Evolutionary conservation across 2,329 filamentous ascomycete species (phyloP).

Genomic region (Fusarium miscanthi): DNA sequence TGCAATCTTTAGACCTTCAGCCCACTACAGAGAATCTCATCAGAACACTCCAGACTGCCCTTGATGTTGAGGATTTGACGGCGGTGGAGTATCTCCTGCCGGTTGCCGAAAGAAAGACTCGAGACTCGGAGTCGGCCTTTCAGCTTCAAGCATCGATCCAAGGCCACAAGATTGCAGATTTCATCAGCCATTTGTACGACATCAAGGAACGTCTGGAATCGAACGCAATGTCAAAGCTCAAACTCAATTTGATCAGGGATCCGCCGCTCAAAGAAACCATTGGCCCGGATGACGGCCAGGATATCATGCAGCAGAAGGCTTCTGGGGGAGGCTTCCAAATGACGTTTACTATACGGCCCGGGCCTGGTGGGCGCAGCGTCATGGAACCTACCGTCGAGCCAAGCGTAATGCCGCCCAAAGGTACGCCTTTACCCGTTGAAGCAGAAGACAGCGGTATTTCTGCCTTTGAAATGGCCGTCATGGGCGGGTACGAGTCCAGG

Average conservation of each 20-base stretch:
- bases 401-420: not conserved
- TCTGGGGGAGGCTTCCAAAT: not conserved
- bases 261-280: not conserved
- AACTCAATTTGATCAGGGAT: not conserved
- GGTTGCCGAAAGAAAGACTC: not conserved
- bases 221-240: not conserved
- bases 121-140: not conserved
- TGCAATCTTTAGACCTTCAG: not conserved
- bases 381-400: not conserved
- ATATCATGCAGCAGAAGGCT: not conserved
- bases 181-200: not conserved
- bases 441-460: not conserved
- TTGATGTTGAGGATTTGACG: rapidly evolving
- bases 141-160: not conserved
- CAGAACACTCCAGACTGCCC: not conserved
- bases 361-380: not conserved
- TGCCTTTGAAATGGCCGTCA: not conserved
- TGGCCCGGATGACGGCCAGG: not conserved
- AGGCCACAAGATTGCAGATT: not conserved
- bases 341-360: not conserved
- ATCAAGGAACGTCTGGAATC: not conserved
- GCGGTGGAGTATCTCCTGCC: not conserved
- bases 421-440: not conserved
- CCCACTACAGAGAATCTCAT: not conserved
- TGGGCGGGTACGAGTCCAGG: not conserved